A percentile compares a stretch with the other conserved stretches of the same genome.
Conservation (phyloP, 2,329 filamentous ascomycete genomes). For the Botrytis fragariae region DNA sequence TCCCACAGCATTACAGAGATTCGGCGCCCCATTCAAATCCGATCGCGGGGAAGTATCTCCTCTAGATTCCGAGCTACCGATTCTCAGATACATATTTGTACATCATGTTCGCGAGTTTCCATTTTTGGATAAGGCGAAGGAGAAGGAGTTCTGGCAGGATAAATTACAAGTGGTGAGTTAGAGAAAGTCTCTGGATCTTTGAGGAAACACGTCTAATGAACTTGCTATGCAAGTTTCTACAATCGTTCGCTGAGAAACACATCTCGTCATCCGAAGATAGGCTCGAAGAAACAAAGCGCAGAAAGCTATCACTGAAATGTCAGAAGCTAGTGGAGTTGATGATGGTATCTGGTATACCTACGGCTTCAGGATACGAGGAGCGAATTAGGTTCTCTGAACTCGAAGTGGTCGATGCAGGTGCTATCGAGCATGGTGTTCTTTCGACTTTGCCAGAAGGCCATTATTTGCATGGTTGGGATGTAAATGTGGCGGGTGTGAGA, state of each 20-base stretch:
- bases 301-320: constrained; percentile 87
- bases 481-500: constrained; percentile 89
- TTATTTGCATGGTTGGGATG: constrained; percentile 92
- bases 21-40: constrained; percentile 92
- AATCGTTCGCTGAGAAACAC: constrained; percentile 95
- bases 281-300: constrained; percentile 90
- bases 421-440: constrained; percentile 85
- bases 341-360: constrained; percentile 98
- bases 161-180: constrained; percentile 83
- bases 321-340: constrained; percentile 96
- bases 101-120: constrained; percentile 97
- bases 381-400: constrained; percentile 95
- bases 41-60: constrained; percentile 90
- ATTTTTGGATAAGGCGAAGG: constrained; percentile 91
- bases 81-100: constrained; percentile 95
- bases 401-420: constrained; percentile 90
- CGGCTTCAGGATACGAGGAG: constrained; percentile 95
- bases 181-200: neutral
- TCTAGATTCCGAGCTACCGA: constrained; percentile 87
- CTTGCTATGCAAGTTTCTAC: constrained; percentile 67
- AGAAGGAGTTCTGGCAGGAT: constrained; percentile 99
- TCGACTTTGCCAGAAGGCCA: constrained; percentile 88
- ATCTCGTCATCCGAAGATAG: constrained; percentile 97
- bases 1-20: constrained; percentile 88
- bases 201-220: neutral